phyloP scores from a whole-genome alignment of 106 monocot species.

The Dendrobium chrysotoxum region DNA sequence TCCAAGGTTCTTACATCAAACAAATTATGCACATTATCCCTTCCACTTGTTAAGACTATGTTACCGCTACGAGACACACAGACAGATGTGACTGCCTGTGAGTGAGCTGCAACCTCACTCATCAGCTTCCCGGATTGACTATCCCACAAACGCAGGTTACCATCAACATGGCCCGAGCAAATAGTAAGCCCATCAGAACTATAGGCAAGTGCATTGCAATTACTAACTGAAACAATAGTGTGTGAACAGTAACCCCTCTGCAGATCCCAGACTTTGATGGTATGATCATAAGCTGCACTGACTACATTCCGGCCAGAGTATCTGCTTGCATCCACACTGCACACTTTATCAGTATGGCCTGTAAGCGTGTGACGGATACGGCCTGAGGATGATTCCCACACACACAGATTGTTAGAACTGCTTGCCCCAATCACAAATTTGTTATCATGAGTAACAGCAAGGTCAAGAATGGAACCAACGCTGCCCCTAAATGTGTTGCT shows the following conservation, averaged over 20 bases:
- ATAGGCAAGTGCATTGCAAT: constrained; percentile 77
- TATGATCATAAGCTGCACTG: constrained; percentile 74
- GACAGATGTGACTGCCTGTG: constrained; percentile 73
- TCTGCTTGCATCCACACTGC: constrained; percentile 65
- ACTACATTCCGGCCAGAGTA: constrained; percentile 37
- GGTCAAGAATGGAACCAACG: constrained; percentile 74
- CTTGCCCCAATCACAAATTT: constrained; percentile 75
- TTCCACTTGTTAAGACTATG: constrained; percentile 71
- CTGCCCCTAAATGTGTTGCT: constrained; percentile 55
- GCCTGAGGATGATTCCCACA: constrained; percentile 53
- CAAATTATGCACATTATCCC: constrained; percentile 80
- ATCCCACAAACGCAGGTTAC: constrained; percentile 86
- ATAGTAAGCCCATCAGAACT: constrained; percentile 53
- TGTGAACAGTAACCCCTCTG: constrained; percentile 63
- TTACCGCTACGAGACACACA: constrained; percentile 59
- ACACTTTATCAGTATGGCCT: constrained; percentile 81
- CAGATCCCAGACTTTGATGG: constrained; percentile 87
- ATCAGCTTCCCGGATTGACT: constrained; percentile 43
- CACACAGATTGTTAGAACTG: constrained; percentile 64
- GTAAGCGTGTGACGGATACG: constrained; percentile 72
- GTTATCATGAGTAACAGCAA: constrained; percentile 68
- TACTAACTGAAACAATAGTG: constrained; percentile 74
- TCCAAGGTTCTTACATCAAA: constrained; percentile 79
- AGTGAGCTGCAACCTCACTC: constrained; percentile 78
- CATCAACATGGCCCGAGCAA: constrained; percentile 85